Evolutionary conservation across 1,284 basidiomycete genomes (phyloP).

Genomic region (Cutaneotrichosporon daszewskae): DNA sequence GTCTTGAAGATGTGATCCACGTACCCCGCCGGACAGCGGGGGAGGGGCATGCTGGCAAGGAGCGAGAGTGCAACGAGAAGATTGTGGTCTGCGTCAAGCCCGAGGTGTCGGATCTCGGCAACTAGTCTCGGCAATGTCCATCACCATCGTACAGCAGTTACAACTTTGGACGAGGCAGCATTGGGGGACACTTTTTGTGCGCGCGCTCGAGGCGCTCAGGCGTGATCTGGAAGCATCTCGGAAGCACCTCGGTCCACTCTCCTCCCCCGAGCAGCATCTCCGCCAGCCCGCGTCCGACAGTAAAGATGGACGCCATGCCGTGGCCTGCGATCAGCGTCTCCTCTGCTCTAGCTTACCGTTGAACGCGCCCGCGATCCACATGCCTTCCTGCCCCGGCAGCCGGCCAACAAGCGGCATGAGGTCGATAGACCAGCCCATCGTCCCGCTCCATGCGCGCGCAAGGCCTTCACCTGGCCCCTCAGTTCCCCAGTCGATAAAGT

Average conservation of each 20-base stretch:
- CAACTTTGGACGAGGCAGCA: too few relatives aligned
- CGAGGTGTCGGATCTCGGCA: too few relatives aligned
- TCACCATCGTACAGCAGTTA: too few relatives aligned
- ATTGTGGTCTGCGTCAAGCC: too few relatives aligned
- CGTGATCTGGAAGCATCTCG: constrained; percentile 6
- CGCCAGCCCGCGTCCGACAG: constrained; percentile 19
- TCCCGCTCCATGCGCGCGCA: constrained; percentile 21
- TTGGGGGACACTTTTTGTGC: neutral
- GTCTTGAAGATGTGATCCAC: constrained; percentile 28
- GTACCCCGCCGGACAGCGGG: constrained; percentile 15
- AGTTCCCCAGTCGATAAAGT: constrained; percentile 21
- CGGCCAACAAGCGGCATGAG: constrained; percentile 23
- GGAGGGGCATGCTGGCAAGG: constrained; percentile 1
- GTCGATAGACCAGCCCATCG: constrained; percentile 25
- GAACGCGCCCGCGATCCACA: constrained; percentile 15
- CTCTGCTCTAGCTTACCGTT: constrained; percentile 1
- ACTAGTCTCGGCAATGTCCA: too few relatives aligned
- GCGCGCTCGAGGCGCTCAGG: constrained; percentile 3
- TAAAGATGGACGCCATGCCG: constrained; percentile 24
- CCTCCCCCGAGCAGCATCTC: constrained; percentile 14
- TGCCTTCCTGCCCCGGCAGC: constrained; percentile 17
- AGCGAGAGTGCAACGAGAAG: too few relatives aligned
- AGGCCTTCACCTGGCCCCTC: constrained; percentile 26
- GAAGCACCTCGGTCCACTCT: constrained; percentile 14
- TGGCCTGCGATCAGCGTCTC: constrained; percentile 3